Evolutionary conservation across 768 basidiomycete genomes (phyloP).

Genomic region (Leucosporidium scottii): DNA sequence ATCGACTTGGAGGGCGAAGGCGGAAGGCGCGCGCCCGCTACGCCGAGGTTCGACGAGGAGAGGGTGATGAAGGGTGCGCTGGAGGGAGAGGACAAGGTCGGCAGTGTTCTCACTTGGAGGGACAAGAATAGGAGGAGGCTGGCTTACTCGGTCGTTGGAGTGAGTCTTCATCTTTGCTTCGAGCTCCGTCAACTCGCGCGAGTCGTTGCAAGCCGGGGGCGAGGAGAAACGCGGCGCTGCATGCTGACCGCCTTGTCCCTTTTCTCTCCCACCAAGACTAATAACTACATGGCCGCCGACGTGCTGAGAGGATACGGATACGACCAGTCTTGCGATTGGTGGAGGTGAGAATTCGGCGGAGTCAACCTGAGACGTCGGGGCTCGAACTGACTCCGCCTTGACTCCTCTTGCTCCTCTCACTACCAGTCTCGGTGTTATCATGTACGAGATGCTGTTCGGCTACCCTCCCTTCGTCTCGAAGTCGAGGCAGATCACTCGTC

Average conservation of each 20-base stretch:
- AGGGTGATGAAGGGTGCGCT: constrained; percentile 59
- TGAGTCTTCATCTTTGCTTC: not conserved
- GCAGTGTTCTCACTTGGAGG: constrained; percentile 81
- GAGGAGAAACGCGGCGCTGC: too few species aligned
- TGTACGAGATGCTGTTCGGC: constrained; percentile 70
- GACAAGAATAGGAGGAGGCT: constrained; percentile 90
- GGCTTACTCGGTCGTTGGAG: constrained; percentile 40
- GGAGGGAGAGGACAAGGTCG: constrained; percentile 49
- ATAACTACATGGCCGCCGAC: constrained; percentile 40
- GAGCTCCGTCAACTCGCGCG: too few species aligned
- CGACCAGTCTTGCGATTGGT: constrained; percentile 94
- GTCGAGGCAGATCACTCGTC: constrained; percentile 85
- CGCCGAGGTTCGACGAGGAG: constrained; percentile 50
- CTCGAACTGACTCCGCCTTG: too few species aligned
- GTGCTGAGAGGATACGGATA: constrained; percentile 58
- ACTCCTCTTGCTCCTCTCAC: too few species aligned
- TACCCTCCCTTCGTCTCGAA: constrained; percentile 95
- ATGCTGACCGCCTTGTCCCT: too few species aligned
- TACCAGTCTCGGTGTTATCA: constrained; percentile 77
- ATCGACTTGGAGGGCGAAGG: constrained; percentile 93
- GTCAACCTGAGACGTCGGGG: not conserved
- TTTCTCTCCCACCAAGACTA: constrained; percentile 1
- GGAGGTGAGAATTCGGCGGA: constrained; percentile 51
- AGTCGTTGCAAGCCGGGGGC: too few species aligned
- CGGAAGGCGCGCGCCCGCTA: constrained; percentile 26